These are phyloP conservation scores for Penicillium sp. DNA, from an alignment of 2,329 filamentous ascomycete species.

Conservation along the genomic window DNA sequence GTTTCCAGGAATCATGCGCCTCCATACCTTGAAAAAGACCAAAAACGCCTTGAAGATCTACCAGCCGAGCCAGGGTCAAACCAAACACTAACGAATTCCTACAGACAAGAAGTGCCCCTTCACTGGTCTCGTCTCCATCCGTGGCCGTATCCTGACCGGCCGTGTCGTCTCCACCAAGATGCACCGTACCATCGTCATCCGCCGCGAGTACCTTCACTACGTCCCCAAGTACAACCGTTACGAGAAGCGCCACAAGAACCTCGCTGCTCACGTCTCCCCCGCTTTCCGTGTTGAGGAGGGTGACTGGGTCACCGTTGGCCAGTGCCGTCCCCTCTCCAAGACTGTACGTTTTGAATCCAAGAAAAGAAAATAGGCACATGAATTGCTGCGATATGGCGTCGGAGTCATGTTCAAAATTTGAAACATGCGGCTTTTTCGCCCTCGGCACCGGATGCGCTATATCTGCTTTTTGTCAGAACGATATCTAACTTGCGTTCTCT, in stretches of 20 bases:
- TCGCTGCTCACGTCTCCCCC: constrained; percentile 96
- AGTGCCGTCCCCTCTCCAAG: constrained; percentile 99
- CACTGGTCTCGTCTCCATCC: constrained; percentile 98
- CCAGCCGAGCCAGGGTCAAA: neutral
- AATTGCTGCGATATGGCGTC: neutral
- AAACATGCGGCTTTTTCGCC: neutral
- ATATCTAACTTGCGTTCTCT: constrained; percentile 22
- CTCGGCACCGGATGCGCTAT: neutral
- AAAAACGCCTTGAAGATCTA: neutral
- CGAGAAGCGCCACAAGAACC: constrained; percentile 99
- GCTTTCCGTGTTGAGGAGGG: constrained; percentile 99
- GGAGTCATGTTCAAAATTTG: neutral
- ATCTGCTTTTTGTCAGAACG: neutral
- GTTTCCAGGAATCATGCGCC: neutral
- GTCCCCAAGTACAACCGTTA: constrained; percentile 99
- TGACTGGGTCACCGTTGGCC: constrained; percentile 98
- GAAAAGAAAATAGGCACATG: neutral
- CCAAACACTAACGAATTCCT: constrained; percentile 27
- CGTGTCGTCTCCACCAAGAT: constrained; percentile 99
- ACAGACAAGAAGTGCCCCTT: constrained; percentile 99
- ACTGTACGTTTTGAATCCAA: constrained; percentile 70
- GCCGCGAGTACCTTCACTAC: constrained; percentile 89
- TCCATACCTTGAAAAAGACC: constrained; percentile 1
- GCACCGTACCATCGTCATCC: constrained; percentile 99
- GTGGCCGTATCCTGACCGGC: constrained; percentile 99